Base-by-base conservation (phyloP, 805 yeast species). In the Torulaspora delbrueckii region DNA sequence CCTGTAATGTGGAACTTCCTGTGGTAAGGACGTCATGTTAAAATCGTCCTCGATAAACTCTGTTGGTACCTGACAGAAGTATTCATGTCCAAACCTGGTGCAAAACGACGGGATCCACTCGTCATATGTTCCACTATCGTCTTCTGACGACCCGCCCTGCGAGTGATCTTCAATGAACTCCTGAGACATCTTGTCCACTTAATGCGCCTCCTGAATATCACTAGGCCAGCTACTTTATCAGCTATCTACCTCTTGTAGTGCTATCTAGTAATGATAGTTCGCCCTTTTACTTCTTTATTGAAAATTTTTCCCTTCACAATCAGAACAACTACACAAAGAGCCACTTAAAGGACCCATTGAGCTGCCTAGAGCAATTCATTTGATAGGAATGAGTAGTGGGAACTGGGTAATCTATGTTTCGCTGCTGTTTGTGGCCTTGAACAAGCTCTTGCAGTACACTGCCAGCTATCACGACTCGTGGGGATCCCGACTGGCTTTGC, bases 1-100 rank as follows among this genome's bases (percentile, higher is more conserved):
- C 59, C 91, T 73, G 66, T 90, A 93, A 62, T 82, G 86, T 3
- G 97, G 96, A 8, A 93, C 96, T 47, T 86, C 80, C 53, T 82
- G 77, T 26, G 84, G 75, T 42, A 93, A 74, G 1, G 98, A 97
- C 1, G 98, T 90, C 58, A 93, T 74, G 63, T 93, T 93, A 74
- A 93, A 93, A 55, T 93, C 98, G 66, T 93, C 99, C 58, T 90
- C 97, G 50, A 93, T 87, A 66, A 89, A 93, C 40, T 88, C 96
- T 39, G 86, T 88, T 1, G 89, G 76, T 5, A 93, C 96, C 56
- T 90, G 95, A 36, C 90, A 95, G 65, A 89, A 89, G 64, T 82
- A 91, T 61, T 93, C 95, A 63, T 86, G 91, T 19, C 91, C 91
- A 58, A 82, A 84, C 56, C 79, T 71, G 38, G 84, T 76, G 61